A percentile compares a stretch with the other conserved stretches of the same genome.
phyloP scores from a whole-genome alignment of 345 rosid genomes.

The Capsella bursapastoris region DNA sequence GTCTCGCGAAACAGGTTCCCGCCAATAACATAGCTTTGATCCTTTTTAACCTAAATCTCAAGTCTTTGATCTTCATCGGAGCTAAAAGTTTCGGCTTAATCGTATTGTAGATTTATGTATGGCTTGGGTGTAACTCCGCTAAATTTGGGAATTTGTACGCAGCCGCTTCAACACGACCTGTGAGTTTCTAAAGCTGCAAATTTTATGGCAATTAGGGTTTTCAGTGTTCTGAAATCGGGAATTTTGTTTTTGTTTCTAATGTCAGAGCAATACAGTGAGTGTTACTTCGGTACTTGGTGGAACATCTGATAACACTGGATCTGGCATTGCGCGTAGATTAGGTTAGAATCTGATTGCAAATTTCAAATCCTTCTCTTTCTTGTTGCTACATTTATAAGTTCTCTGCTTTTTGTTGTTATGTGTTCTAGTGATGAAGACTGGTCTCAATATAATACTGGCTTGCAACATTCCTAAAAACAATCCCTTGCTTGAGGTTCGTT shows the following conservation, averaged over 20 bases:
- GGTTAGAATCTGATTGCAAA: slow-evolving; percentile 47
- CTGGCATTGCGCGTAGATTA: slow-evolving; percentile 85
- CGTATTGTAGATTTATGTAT: slow-evolving; percentile 63
- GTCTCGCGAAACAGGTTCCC: slow-evolving; percentile 68
- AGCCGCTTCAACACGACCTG: slow-evolving; percentile 82
- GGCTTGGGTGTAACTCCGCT: slow-evolving; percentile 79
- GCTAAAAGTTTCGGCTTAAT: background rate
- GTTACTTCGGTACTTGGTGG: slow-evolving; percentile 81
- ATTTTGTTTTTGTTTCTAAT: background rate
- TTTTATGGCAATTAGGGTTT: slow-evolving; percentile 26
- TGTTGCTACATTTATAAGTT: background rate
- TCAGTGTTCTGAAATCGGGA: background rate
- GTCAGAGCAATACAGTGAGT: slow-evolving; percentile 70
- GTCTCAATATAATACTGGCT: slow-evolving; percentile 73
- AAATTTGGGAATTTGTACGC: slow-evolving; percentile 80
- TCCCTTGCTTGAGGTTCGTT: slow-evolving; percentile 77
- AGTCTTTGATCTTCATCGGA: slow-evolving; percentile 22
- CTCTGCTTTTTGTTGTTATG: background rate
- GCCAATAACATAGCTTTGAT: background rate
- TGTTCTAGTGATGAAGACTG: slow-evolving; percentile 80
- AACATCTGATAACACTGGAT: slow-evolving; percentile 83
- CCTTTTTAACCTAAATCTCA: background rate
- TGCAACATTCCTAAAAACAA: slow-evolving; percentile 88
- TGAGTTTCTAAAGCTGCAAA: slow-evolving; percentile 23
- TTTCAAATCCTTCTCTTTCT: background rate